These are phyloP conservation scores for Phytophthora citricola DNA, from an alignment of 352 stramenopile species.

Conservation along the genomic window DNA sequence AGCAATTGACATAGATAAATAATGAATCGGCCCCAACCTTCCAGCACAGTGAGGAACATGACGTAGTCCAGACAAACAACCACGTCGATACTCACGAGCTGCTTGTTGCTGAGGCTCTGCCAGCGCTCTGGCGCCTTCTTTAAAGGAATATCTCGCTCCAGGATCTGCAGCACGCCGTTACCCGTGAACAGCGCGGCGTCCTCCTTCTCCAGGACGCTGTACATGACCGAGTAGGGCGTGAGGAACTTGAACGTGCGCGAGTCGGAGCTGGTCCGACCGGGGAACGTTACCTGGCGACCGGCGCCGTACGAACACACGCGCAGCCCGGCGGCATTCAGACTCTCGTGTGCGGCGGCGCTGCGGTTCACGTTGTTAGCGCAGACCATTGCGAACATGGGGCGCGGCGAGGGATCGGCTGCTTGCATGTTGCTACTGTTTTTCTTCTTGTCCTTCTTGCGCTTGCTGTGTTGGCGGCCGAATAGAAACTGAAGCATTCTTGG, in stretches of 20 bases:
- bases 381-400: conserved; percentile 77
- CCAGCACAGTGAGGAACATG: conserved; percentile 79
- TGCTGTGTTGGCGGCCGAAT: conserved; percentile 20
- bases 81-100: conserved; percentile 71
- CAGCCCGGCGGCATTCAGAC: conserved; percentile 58
- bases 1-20: conserved; percentile 9
- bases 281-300: conserved; percentile 66
- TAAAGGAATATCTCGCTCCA: conserved; percentile 74
- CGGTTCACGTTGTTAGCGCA: conserved; percentile 90
- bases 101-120: conserved; percentile 72
- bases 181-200: conserved; percentile 54
- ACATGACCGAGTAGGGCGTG: conserved; percentile 75
- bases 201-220: conserved; percentile 56
- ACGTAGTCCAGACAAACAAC: conserved; percentile 85
- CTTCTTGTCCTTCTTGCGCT: conserved; percentile 21
- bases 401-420: conserved; percentile 1
- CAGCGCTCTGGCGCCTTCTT: conserved; percentile 80
- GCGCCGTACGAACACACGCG: conserved; percentile 80
- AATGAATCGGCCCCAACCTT: conserved; percentile 45
- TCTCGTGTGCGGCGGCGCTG: conserved; percentile 77
- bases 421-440: conserved; percentile 18
- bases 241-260: conserved; percentile 69
- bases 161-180: conserved; percentile 76
- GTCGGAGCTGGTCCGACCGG: conserved; percentile 41
- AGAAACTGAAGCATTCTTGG: conserved; percentile 42